Evolutionary conservation across 352 stramenopile species (phyloP).

Genomic region (Globisporangium parvum): DNA sequence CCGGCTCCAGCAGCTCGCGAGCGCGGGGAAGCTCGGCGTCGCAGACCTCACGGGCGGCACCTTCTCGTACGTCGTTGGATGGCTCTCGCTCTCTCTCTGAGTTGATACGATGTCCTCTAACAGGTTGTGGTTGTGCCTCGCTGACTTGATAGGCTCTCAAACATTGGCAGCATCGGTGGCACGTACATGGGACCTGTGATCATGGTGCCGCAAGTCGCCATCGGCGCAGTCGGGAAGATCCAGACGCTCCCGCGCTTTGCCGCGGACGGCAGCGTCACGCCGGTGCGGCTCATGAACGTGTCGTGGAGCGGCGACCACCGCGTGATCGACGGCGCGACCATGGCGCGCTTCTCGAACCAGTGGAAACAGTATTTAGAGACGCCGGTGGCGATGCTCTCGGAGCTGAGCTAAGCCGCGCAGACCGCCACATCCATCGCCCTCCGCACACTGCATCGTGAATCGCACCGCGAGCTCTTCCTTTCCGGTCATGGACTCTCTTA

Average conservation of each 20-base stretch:
- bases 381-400: slow-evolving; percentile 88
- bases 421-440: neutral
- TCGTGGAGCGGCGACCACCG: slow-evolving; percentile 98
- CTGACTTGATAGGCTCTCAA: slow-evolving; percentile 55
- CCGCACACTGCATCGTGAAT: neutral
- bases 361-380: slow-evolving; percentile 97
- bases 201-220: slow-evolving; percentile 94
- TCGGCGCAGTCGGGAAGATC: slow-evolving; percentile 95
- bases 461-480: too few species aligned
- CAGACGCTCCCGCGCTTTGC: slow-evolving; percentile 94
- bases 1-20: slow-evolving; percentile 82
- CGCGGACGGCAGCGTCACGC: slow-evolving; percentile 73
- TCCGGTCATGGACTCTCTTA: too few species aligned
- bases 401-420: slow-evolving; percentile 60
- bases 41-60: slow-evolving; percentile 90
- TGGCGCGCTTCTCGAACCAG: slow-evolving; percentile 96
- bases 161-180: slow-evolving; percentile 96
- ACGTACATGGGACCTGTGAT: slow-evolving; percentile 97
- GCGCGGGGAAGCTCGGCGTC: slow-evolving; percentile 69
- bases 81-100: too few species aligned
- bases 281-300: slow-evolving; percentile 92
- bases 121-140: slow-evolving; percentile 1
- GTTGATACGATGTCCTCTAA: neutral
- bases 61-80: slow-evolving; percentile 59
- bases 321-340: slow-evolving; percentile 97